Percentiles rank a stretch among this genome's conserved stretches.
Conservation (phyloP, 768 basidiomycete species). For the Lactarius vividus region DNA sequence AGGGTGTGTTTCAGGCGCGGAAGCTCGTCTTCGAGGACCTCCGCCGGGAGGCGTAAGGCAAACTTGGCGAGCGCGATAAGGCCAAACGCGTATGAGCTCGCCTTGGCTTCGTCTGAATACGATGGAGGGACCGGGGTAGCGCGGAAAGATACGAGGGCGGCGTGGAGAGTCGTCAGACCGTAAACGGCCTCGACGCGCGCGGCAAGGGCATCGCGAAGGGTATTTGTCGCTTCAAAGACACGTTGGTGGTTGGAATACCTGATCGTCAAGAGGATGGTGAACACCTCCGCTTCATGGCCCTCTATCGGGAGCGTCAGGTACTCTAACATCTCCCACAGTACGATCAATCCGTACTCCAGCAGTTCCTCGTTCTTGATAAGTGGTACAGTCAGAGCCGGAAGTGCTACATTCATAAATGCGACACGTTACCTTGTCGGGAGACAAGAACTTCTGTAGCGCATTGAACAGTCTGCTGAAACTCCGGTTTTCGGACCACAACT, state of each 20-base stretch:
- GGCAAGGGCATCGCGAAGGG: slow-evolving; percentile 73
- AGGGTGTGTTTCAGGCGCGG: slow-evolving; percentile 72
- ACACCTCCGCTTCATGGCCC: slow-evolving; percentile 75
- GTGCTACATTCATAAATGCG: slow-evolving; percentile 3
- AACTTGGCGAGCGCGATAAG: slow-evolving; percentile 83
- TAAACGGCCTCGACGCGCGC: slow-evolving; percentile 77
- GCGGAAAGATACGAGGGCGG: slow-evolving; percentile 63
- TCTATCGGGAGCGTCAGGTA: slow-evolving; percentile 71
- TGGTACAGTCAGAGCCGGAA: slow-evolving; percentile 19
- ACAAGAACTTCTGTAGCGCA: slow-evolving; percentile 61
- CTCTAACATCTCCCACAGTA: slow-evolving; percentile 81
- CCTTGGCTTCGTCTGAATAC: slow-evolving; percentile 52
- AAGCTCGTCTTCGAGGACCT: slow-evolving; percentile 84
- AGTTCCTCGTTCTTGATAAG: slow-evolving; percentile 53
- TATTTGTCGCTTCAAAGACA: slow-evolving; percentile 80
- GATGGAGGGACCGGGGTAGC: slow-evolving; percentile 44
- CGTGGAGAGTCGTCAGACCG: slow-evolving; percentile 80
- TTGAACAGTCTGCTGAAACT: slow-evolving; percentile 69
- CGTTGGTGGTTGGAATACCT: slow-evolving; percentile 70
- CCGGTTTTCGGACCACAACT: slow-evolving; percentile 72
- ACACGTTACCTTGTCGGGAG: slow-evolving; percentile 55
- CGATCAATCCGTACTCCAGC: slow-evolving; percentile 75
- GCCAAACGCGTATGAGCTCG: slow-evolving; percentile 75
- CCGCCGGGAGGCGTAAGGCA: slow-evolving; percentile 72
- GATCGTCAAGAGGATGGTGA: slow-evolving; percentile 64